phyloP scores from a whole-genome alignment of 2,329 filamentous ascomycete species.

The Ophiocordyceps unilateralis region DNA sequence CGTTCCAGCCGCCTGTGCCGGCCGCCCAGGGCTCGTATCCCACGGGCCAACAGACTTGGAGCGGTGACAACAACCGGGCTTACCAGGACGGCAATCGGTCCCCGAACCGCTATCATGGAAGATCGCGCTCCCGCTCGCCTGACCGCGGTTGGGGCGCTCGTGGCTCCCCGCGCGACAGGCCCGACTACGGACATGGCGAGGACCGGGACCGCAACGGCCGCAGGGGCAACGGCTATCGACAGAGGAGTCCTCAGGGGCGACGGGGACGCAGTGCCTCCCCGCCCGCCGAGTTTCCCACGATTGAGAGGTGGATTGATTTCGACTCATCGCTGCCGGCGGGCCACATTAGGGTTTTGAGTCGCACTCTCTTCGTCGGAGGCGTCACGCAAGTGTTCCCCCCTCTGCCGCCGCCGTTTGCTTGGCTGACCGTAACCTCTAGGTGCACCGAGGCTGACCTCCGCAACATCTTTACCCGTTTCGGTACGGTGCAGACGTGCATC shows the following conservation, averaged over 20 bases:
- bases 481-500: conserved; percentile 89
- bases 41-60: conserved; percentile 15
- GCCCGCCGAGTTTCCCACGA: conserved; percentile 16
- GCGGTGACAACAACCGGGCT: conserved; percentile 30
- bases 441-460: conserved; percentile 70
- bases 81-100: conserved; percentile 45
- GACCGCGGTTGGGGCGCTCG: conserved; percentile 54
- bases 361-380: conserved; percentile 91
- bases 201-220: conserved; percentile 32
- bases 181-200: conserved; percentile 53
- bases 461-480: conserved; percentile 62
- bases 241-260: conserved; percentile 64
- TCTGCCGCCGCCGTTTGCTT: not conserved
- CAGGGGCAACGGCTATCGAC: conserved; percentile 57
- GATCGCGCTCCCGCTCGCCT: conserved; percentile 67
- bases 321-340: conserved; percentile 58
- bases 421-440: conserved; percentile 18
- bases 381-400: conserved; percentile 53
- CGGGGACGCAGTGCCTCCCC: conserved; percentile 48
- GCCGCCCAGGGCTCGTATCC: conserved; percentile 26
- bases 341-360: conserved; percentile 81
- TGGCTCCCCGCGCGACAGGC: conserved; percentile 50
- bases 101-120: conserved; percentile 39
- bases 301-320: conserved; percentile 59
- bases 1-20: conserved; percentile 20